A percentile compares a stretch with the other conserved stretches of the same genome.
phyloP scores from a whole-genome alignment of 2,329 filamentous ascomycete species.

The Moelleriella libera region DNA sequence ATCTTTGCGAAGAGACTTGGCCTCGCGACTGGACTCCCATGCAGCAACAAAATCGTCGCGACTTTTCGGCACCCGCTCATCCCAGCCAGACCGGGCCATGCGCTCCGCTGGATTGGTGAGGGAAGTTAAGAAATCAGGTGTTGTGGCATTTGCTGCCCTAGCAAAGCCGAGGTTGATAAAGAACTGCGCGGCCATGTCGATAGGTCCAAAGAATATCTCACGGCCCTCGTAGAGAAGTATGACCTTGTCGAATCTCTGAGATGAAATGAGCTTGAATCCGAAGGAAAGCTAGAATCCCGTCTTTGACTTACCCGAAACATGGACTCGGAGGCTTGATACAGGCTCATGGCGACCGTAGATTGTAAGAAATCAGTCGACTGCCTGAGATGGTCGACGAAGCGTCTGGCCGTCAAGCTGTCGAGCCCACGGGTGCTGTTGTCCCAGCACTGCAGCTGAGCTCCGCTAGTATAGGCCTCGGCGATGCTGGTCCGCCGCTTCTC shows the following conservation, averaged over 20 bases:
- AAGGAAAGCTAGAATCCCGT: background rate
- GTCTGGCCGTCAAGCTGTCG: slow-evolving; percentile 23
- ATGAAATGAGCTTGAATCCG: background rate
- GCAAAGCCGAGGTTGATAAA: slow-evolving; percentile 52
- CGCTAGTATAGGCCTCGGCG: slow-evolving; percentile 45
- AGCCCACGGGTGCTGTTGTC: slow-evolving; percentile 54
- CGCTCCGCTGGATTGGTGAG: slow-evolving; percentile 56
- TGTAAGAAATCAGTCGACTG: background rate
- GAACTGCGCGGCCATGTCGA: slow-evolving; percentile 43
- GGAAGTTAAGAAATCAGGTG: slow-evolving; percentile 52
- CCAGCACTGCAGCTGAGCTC: slow-evolving; percentile 48
- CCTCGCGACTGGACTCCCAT: slow-evolving; percentile 3
- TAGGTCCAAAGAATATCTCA: slow-evolving; percentile 50
- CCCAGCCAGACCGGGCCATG: slow-evolving; percentile 29
- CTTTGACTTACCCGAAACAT: background rate
- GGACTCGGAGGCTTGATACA: background rate
- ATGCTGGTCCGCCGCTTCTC: slow-evolving; percentile 58
- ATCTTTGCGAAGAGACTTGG: background rate
- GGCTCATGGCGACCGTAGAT: background rate
- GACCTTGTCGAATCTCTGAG: slow-evolving; percentile 52
- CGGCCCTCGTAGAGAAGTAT: slow-evolving; percentile 53
- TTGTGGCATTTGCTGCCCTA: slow-evolving; percentile 46
- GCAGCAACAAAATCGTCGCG: background rate
- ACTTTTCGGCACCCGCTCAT: background rate
- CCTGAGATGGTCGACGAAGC: background rate